Evolutionary conservation across 805 yeast species (phyloP), one percentile per base, ranked within the genome.

Genomic region (Saccharomyces jurei): DNA sequence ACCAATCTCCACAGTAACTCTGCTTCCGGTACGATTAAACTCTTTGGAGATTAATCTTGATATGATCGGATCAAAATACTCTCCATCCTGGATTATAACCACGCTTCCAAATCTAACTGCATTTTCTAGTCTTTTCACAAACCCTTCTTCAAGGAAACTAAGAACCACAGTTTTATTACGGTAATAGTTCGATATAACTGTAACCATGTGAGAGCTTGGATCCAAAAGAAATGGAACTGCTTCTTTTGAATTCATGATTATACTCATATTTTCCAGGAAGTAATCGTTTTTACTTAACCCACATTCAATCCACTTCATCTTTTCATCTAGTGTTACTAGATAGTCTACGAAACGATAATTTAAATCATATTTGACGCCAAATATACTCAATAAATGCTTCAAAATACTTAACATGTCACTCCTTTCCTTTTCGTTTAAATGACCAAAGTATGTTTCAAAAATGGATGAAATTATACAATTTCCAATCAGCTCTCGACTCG

Each of bases 31-130:
- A 29, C 76, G 73, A 29, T 51, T 76, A 41, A 80, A 75, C 55
- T 89, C 96, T 31, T 75, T 74, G 49, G 81, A 76, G 50, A 92
- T 67, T 1, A 92, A 68, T 0, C 86, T 76, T 54, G 80, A 80
- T 10, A 92, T 64, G 6, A 87, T 70, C 0, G 97, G 96, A 65
- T 92, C 92, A 63, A 80, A 83, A 59, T 77, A 72, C 63, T 92
- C 97, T 3, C 91, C 90, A 70, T 92, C 92, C 59, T 81, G 81
- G 17, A 92, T 76, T 13, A 91, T 64, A 6, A 92, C 72, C 0
- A 80, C 62, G 2, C 88, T 89, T 4, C 98, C 97, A 74, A 91
- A 91, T 58, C 94, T 74, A 28, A 91, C 65, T 0, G 96, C 85
- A 62, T 89, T 86, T 65, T 90, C 96, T 14, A 92, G 63, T 47